A percentile compares a stretch with the other conserved stretches of the same genome.
Evolutionary conservation across 2,329 filamentous ascomycete genomes (phyloP).

Genomic region (Claviceps humidiphila): DNA sequence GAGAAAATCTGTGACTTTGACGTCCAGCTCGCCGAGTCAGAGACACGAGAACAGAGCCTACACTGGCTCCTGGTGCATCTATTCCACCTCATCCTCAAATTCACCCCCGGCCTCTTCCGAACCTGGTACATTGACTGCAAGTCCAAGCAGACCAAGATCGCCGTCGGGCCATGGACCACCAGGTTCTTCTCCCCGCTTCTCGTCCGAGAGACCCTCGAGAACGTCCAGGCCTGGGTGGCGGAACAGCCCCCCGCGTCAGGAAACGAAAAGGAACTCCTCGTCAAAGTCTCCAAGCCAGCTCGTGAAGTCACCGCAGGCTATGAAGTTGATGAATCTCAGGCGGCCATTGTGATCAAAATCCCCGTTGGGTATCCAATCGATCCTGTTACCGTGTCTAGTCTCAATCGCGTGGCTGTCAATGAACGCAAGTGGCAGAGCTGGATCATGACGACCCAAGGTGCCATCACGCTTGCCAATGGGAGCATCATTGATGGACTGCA

Average conservation of each 20-base stretch:
- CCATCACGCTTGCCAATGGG: slow-evolving; percentile 86
- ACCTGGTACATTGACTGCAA: slow-evolving; percentile 73
- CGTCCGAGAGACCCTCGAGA: slow-evolving; percentile 50
- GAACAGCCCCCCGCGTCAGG: slow-evolving; percentile 32
- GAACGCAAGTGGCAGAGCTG: slow-evolving; percentile 90
- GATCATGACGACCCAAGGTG: slow-evolving; percentile 77
- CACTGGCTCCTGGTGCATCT: slow-evolving; percentile 77
- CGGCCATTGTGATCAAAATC: slow-evolving; percentile 69
- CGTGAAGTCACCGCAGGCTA: slow-evolving; percentile 75
- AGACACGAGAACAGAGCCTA: slow-evolving; percentile 56
- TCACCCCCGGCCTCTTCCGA: slow-evolving; percentile 67
- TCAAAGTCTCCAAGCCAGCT: slow-evolving; percentile 60
- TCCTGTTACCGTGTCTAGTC: slow-evolving; percentile 58
- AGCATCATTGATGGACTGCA: slow-evolving; percentile 76
- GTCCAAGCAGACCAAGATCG: slow-evolving; percentile 65
- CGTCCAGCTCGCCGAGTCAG: slow-evolving; percentile 37
- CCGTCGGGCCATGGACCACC: slow-evolving; percentile 74
- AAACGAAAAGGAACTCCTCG: slow-evolving; percentile 42
- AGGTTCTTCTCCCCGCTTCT: slow-evolving; percentile 67
- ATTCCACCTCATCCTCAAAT: slow-evolving; percentile 69
- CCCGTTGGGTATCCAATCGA: slow-evolving; percentile 75
- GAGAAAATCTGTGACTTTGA: slow-evolving; percentile 44
- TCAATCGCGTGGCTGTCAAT: slow-evolving; percentile 74
- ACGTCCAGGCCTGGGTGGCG: slow-evolving; percentile 54
- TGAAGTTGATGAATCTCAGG: slow-evolving; percentile 74